Conservation (phyloP, 495 filamentous ascomycete genomes). For the Astrocystis sublimbata region DNA sequence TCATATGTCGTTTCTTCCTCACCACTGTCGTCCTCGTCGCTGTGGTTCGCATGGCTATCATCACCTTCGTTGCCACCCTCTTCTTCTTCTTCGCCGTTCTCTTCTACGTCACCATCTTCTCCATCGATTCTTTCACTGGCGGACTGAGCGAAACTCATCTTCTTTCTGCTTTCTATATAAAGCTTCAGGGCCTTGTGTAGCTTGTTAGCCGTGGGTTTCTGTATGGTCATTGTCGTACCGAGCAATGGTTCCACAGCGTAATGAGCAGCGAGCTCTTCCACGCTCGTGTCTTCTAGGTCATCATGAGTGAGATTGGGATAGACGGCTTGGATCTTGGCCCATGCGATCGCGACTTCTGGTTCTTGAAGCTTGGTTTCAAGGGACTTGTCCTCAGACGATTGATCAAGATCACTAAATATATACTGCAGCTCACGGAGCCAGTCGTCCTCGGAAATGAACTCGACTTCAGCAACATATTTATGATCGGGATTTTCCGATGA, state of each 20-base stretch:
- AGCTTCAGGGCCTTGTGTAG: conserved; percentile 15
- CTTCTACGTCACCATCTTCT: too few relatives aligned
- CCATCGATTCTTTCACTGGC: conserved; percentile 26
- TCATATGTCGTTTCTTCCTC: too few relatives aligned
- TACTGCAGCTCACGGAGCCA: conserved; percentile 52
- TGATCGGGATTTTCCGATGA: conserved; percentile 31
- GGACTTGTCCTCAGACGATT: conserved; percentile 31
- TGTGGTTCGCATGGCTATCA: too few relatives aligned
- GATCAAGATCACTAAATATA: conserved; percentile 49
- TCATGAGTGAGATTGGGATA: conserved; percentile 56
- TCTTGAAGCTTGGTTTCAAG: conserved; percentile 39
- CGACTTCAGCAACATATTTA: conserved; percentile 54
- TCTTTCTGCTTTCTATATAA: conserved; percentile 13
- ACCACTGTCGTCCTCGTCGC: too few relatives aligned
- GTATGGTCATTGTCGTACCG: conserved; percentile 44
- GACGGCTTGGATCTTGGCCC: conserved; percentile 61
- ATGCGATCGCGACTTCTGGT: conserved; percentile 55
- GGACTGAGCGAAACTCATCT: neutral
- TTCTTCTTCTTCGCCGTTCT: too few relatives aligned
- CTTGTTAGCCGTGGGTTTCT: conserved; percentile 24
- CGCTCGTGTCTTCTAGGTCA: conserved; percentile 36
- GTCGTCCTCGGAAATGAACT: conserved; percentile 52
- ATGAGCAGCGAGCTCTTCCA: conserved; percentile 36
- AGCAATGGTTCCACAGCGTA: conserved; percentile 43
- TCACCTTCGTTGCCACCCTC: too few relatives aligned